Conservation (phyloP, 2,329 filamentous ascomycete species). For the Trichoderma guizhouense region DNA sequence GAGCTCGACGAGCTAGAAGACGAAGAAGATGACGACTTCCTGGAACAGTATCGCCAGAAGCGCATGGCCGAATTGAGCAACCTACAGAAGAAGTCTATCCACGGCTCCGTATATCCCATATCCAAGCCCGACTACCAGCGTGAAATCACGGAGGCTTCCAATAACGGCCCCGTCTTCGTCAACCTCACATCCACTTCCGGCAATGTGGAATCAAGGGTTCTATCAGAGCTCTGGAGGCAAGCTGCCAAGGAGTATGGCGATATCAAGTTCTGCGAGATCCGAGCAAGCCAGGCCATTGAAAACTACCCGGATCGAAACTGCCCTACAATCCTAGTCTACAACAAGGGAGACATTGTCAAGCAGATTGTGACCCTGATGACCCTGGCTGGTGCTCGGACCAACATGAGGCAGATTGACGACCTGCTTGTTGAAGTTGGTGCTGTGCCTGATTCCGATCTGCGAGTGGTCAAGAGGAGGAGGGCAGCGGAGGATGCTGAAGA, state of each 20-base stretch:
- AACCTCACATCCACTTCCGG: constrained; percentile 76
- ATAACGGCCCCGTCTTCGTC: constrained; percentile 66
- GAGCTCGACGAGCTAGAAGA: constrained; percentile 93
- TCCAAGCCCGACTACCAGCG: constrained; percentile 90
- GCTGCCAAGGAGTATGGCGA: constrained; percentile 84
- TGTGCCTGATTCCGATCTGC: constrained; percentile 72
- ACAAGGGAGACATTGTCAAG: constrained; percentile 85
- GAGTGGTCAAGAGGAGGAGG: constrained; percentile 62
- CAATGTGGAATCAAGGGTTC: constrained; percentile 79
- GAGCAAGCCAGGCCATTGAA: constrained; percentile 88
- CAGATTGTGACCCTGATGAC: constrained; percentile 88
- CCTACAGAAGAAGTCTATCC: constrained; percentile 71
- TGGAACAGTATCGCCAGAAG: constrained; percentile 83
- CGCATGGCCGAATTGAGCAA: constrained; percentile 77
- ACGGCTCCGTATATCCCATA: constrained; percentile 88
- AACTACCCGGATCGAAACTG: constrained; percentile 94
- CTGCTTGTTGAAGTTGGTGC: constrained; percentile 80
- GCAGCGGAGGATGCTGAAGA: constrained; percentile 60
- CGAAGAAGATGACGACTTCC: constrained; percentile 87
- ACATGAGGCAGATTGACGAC: constrained; percentile 72
- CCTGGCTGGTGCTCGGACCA: constrained; percentile 68
- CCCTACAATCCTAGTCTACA: constrained; percentile 89
- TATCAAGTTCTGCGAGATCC: constrained; percentile 96
- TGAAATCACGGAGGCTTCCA: constrained; percentile 88
- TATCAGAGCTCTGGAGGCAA: constrained; percentile 82